A percentile compares a stretch with the other conserved stretches of the same genome.
Evolutionary conservation across 225 moss, liverwort and hornwort genomes (phyloP).

Genomic region (Asterella californica): DNA sequence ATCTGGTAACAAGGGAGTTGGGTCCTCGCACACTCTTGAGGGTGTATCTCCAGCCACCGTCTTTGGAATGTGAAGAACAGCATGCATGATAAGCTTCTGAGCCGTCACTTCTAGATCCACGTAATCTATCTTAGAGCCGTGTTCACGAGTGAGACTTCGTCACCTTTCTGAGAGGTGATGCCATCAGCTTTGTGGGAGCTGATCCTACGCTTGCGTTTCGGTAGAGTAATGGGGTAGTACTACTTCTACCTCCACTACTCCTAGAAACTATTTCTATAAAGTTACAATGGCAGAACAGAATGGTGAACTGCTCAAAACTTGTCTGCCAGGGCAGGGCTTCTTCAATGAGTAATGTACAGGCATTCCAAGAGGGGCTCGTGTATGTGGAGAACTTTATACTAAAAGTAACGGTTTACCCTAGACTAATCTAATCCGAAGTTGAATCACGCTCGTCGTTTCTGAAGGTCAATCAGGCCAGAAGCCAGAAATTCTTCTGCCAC

Average conservation of each 20-base stretch:
- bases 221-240: background rate
- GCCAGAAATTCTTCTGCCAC: conserved; percentile 47
- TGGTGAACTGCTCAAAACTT: conserved; percentile 22
- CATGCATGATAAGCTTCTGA: conserved; percentile 11
- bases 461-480: conserved; percentile 31
- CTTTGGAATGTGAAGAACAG: conserved; percentile 22
- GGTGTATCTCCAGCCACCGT: conserved; percentile 22
- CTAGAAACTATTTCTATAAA: conserved; percentile 4
- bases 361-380: conserved; percentile 26
- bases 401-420: background rate
- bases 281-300: conserved; percentile 11
- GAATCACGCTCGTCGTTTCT: background rate
- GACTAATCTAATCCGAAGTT: background rate
- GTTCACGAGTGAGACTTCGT: background rate
- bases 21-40: background rate
- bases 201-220: background rate
- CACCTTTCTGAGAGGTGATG: background rate
- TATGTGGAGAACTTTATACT: conserved; percentile 22
- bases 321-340: conserved; percentile 13
- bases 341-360: conserved; percentile 18
- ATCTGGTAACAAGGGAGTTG: conserved; percentile 18
- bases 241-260: conserved; percentile 7
- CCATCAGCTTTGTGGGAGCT: conserved; percentile 9
- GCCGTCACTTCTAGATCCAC: background rate
- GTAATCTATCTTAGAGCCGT: background rate